Conservation (phyloP, 768 basidiomycete species). For the Podaxis mareebaensis region DNA sequence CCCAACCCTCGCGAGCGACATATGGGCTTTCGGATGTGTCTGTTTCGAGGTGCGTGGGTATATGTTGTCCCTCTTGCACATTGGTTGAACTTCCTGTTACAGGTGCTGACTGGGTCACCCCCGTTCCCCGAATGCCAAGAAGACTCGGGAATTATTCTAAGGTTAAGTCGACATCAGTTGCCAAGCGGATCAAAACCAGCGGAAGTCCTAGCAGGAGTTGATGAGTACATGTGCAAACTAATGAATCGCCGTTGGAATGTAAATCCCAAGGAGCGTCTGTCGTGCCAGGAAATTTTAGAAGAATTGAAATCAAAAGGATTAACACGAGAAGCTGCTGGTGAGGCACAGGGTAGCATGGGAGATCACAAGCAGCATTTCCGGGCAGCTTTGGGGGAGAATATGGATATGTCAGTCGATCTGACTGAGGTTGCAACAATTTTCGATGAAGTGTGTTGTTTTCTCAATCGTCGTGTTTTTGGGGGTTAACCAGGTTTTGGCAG, state of each 20-base stretch:
- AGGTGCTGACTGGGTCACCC: background rate
- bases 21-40: constrained; percentile 1
- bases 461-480: background rate
- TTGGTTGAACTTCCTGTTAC: background rate
- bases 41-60: background rate
- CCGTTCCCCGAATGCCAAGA: background rate
- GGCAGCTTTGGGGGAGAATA: background rate
- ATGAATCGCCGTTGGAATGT: background rate
- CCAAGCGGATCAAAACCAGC: background rate
- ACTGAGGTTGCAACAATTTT: background rate
- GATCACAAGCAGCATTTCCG: background rate
- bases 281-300: background rate
- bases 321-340: background rate
- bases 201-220: background rate
- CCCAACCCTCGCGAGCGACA: background rate
- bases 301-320: background rate
- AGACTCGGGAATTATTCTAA: background rate
- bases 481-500: too few species aligned
- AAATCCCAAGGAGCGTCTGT: background rate
- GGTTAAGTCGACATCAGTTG: background rate
- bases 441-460: background rate
- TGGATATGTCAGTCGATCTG: background rate
- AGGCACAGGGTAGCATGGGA: background rate
- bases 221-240: background rate
- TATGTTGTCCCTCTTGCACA: background rate